Conservation (phyloP, 257 asterid species). For the Rehmannia glutinosa region DNA sequence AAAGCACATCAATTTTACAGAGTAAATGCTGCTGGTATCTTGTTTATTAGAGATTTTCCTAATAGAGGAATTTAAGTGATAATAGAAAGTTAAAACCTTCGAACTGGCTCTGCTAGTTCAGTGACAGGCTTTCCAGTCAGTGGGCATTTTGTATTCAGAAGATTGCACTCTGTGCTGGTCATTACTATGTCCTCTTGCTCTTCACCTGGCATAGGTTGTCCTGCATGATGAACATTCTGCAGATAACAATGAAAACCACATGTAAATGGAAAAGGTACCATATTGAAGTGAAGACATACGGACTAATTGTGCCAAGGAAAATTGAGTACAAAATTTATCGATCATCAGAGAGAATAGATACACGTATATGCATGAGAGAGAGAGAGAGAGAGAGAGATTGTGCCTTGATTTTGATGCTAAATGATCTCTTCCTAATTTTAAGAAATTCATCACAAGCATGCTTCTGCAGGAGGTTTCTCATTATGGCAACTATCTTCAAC, state of each 20-base stretch:
- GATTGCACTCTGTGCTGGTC: constrained; percentile 70
- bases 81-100: constrained; percentile 46
- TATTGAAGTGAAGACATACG: background rate
- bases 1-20: background rate
- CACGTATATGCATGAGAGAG: too few species aligned
- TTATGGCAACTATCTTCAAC: too few species aligned
- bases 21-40: background rate
- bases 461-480: too few species aligned
- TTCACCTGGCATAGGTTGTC: constrained; percentile 95
- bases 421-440: too few species aligned
- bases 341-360: background rate
- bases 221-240: constrained; percentile 94
- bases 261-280: background rate
- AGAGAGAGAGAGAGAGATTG: background rate
- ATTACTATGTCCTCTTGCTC: constrained; percentile 93
- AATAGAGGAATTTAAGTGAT: background rate
- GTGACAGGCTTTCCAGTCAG: constrained; percentile 77
- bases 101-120: constrained; percentile 73
- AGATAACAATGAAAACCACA: constrained; percentile 17
- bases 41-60: background rate
- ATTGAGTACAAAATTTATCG: constrained; percentile 3
- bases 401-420: too few species aligned
- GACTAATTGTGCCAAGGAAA: background rate
- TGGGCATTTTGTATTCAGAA: constrained; percentile 71
- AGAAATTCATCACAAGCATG: too few species aligned